phyloP scores from a whole-genome alignment of 805 yeast species.

The Wickerhamiella bombiphila region DNA sequence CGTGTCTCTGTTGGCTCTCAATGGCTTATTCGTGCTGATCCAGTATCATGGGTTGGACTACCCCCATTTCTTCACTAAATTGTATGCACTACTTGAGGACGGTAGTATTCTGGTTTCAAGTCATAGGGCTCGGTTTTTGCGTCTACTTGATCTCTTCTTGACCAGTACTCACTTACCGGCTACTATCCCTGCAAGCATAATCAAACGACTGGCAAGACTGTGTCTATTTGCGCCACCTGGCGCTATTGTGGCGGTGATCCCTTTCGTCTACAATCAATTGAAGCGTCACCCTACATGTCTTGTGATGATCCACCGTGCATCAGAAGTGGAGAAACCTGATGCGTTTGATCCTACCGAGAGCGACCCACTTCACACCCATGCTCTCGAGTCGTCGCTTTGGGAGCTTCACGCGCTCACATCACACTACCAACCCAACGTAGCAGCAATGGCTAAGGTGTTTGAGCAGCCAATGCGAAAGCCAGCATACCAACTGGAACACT shows the following conservation, averaged over 20 bases:
- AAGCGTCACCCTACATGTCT: constrained; percentile 91
- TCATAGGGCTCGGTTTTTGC: constrained; percentile 74
- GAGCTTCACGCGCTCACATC: constrained; percentile 64
- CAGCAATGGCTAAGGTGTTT: constrained; percentile 77
- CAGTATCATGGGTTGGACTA: constrained; percentile 72
- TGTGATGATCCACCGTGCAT: constrained; percentile 53
- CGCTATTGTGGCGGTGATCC: constrained; percentile 73
- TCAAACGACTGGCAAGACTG: constrained; percentile 65
- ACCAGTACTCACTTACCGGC: constrained; percentile 80
- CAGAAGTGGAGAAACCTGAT: constrained; percentile 33
- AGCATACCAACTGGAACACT: constrained; percentile 82
- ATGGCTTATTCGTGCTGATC: constrained; percentile 78
- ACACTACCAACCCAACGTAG: constrained; percentile 92
- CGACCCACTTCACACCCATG: constrained; percentile 69
- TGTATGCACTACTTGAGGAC: constrained; percentile 59
- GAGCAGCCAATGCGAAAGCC: constrained; percentile 77
- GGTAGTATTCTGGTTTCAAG: constrained; percentile 61
- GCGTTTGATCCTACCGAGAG: constrained; percentile 48
- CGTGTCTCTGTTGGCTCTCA: constrained; percentile 63
- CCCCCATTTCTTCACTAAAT: constrained; percentile 73
- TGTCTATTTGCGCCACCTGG: constrained; percentile 71
- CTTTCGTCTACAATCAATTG: constrained; percentile 79
- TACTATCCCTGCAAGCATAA: constrained; percentile 71
- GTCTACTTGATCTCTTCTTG: constrained; percentile 73
- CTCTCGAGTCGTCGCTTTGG: constrained; percentile 82